These are phyloP conservation scores for Zea luxurians DNA, from an alignment of 176 grass and related monocot species.

Conservation along the genomic window DNA sequence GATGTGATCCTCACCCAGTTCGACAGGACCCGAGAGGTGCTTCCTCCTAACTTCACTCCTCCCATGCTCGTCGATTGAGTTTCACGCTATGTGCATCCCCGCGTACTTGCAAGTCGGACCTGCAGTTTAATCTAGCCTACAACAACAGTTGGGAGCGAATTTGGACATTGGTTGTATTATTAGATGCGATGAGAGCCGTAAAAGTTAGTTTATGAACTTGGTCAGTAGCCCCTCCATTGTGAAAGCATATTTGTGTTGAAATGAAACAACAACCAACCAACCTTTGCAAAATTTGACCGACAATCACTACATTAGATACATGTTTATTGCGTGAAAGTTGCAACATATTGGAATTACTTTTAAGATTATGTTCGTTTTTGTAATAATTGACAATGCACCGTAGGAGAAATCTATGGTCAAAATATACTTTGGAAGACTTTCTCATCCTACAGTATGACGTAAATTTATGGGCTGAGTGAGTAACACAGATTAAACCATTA, in stretches of 20 bases:
- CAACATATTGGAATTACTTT: neutral
- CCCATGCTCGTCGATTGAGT: neutral
- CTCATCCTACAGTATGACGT: neutral
- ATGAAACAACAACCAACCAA: neutral
- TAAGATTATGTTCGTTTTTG: neutral
- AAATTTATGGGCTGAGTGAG: neutral
- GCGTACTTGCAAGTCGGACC: neutral
- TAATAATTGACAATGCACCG: neutral
- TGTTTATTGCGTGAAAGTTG: neutral
- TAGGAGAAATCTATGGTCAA: neutral
- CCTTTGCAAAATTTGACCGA: neutral
- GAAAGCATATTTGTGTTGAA: neutral
- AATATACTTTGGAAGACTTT: neutral
- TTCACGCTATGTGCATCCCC: neutral
- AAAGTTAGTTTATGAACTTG: neutral
- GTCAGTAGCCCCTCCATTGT: neutral
- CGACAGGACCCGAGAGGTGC: conserved; percentile 79
- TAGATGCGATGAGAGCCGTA: neutral
- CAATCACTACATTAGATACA: neutral
- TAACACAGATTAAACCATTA: neutral
- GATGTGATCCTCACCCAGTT: conserved; percentile 90
- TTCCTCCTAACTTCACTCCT: neutral
- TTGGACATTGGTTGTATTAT: too few species aligned
- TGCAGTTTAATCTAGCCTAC: neutral
- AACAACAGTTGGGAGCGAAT: too few species aligned